These are phyloP conservation scores for Vitis vinifera DNA, from an alignment of 164 flowering plant species.

Conservation along the genomic window ASM3070453v1 NC_081822.1:5964501-5965000, in stretches of 20 bases:
- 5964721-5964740: background rate
- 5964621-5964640: slow-evolving; percentile 69
- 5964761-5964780: background rate
- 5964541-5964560: slow-evolving; percentile 64
- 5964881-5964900: slow-evolving; percentile 68
- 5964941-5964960: slow-evolving; percentile 93
- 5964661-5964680: background rate
- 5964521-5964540: slow-evolving; percentile 39
- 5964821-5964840: slow-evolving; percentile 33
- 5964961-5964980: slow-evolving; percentile 79
- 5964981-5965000: slow-evolving; percentile 43
- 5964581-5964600: slow-evolving; percentile 76
- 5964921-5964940: slow-evolving; percentile 78
- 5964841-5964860: slow-evolving; percentile 66
- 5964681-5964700: background rate
- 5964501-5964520: slow-evolving; percentile 33
- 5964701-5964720: background rate
- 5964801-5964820: background rate
- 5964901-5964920: slow-evolving; percentile 59
- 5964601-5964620: slow-evolving; percentile 88
- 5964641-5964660: slow-evolving; percentile 69
- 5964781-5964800: background rate
- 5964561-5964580: slow-evolving; percentile 84
- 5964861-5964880: slow-evolving; percentile 62
- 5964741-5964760: background rate